Conservation (phyloP, 306 rosid species). For the Clitoria ternatea region DNA sequence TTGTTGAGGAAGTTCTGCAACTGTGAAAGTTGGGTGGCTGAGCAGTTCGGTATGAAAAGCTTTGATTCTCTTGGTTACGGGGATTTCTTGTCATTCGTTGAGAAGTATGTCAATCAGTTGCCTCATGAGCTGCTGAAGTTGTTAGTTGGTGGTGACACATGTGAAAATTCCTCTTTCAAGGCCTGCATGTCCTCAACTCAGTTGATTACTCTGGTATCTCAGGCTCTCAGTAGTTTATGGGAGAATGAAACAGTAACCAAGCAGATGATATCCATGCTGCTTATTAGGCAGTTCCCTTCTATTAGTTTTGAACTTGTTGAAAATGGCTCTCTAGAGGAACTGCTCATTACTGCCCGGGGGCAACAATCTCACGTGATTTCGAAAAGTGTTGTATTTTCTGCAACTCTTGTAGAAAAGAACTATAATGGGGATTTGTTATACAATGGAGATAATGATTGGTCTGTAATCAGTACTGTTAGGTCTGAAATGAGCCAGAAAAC, state of each 20-base stretch:
- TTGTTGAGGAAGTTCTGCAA: slow-evolving; percentile 55
- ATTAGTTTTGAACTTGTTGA: slow-evolving; percentile 52
- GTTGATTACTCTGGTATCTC: slow-evolving; percentile 60
- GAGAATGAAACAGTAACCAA: slow-evolving; percentile 47
- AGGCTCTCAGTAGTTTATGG: slow-evolving; percentile 65
- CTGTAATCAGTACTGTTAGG: slow-evolving; percentile 31
- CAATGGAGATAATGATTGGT: slow-evolving; percentile 30
- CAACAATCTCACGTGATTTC: slow-evolving; percentile 41
- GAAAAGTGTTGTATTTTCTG: slow-evolving; percentile 67
- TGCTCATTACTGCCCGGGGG: slow-evolving; percentile 44
- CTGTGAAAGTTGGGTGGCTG: slow-evolving; percentile 72
- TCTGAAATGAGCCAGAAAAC: slow-evolving; percentile 25
- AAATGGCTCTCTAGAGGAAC: slow-evolving; percentile 52
- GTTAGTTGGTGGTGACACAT: slow-evolving; percentile 35
- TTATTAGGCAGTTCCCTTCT: slow-evolving; percentile 69
- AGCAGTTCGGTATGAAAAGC: slow-evolving; percentile 59
- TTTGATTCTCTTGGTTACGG: slow-evolving; percentile 77
- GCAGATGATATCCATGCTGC: slow-evolving; percentile 54
- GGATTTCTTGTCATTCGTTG: slow-evolving; percentile 61
- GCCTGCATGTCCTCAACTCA: slow-evolving; percentile 66
- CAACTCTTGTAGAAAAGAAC: slow-evolving; percentile 44
- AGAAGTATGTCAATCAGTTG: slow-evolving; percentile 49
- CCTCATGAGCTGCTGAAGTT: slow-evolving; percentile 54
- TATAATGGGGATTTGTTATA: slow-evolving; percentile 35
- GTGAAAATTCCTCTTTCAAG: slow-evolving; percentile 43